Evolutionary conservation across 208 protist species (phyloP).

Genomic region (Wallacemonas sp.): DNA sequence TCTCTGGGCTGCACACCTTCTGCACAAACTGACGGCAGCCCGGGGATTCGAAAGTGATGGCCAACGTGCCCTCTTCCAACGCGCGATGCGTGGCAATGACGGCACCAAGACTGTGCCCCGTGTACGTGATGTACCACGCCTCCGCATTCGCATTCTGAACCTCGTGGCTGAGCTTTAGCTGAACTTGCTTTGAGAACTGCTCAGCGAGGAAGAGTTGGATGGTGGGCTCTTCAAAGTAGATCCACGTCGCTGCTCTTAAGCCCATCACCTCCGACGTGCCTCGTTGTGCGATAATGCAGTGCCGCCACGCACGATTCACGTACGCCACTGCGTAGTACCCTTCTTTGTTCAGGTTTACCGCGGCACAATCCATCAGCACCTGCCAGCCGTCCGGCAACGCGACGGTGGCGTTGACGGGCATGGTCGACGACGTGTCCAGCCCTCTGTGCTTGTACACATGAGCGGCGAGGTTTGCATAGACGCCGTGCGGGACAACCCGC

Average conservation of each 20-base stretch:
- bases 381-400: constrained; percentile 68
- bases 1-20: constrained; percentile 34
- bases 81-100: constrained; percentile 81
- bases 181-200: constrained; percentile 85
- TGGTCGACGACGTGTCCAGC: constrained; percentile 14
- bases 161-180: constrained; percentile 33
- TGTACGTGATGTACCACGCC: constrained; percentile 80
- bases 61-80: constrained; percentile 70
- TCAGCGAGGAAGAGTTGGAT: constrained; percentile 83
- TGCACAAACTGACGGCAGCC: constrained; percentile 74
- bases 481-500: constrained; percentile 52
- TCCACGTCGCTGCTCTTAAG: constrained; percentile 81
- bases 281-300: constrained; percentile 86
- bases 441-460: constrained; percentile 66
- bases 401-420: constrained; percentile 8
- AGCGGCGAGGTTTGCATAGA: constrained; percentile 73
- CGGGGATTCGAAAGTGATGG: constrained; percentile 87
- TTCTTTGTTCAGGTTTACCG: constrained; percentile 75
- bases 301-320: constrained; percentile 50
- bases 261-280: constrained; percentile 83
- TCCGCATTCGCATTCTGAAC: constrained; percentile 12
- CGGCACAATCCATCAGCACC: constrained; percentile 53
- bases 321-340: constrained; percentile 88
- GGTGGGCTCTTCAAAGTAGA: constrained; percentile 90
- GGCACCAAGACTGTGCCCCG: constrained; percentile 89